These are phyloP conservation scores for Myriosclerotinia curreyana DNA, from an alignment of 2,329 filamentous ascomycete genomes.

Conservation along the genomic window DNA sequence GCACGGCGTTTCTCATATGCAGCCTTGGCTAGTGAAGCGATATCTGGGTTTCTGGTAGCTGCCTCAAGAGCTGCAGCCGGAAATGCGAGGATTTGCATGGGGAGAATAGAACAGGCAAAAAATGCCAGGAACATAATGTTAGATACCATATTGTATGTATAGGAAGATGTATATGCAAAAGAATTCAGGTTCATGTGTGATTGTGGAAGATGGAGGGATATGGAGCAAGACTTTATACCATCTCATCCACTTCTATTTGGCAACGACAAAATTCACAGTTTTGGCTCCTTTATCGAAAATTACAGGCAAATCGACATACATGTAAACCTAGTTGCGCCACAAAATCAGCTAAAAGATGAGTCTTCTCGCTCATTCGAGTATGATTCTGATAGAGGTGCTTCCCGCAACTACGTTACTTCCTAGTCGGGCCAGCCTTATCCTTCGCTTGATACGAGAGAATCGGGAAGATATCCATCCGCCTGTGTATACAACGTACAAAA, in stretches of 20 bases:
- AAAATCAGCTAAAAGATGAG: background rate
- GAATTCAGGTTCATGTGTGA: background rate
- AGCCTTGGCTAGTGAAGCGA: slow-evolving; percentile 15
- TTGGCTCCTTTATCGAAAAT: background rate
- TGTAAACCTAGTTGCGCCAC: background rate
- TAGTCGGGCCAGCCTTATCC: slow-evolving; percentile 10
- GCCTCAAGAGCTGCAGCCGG: slow-evolving; percentile 22
- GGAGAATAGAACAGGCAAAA: background rate
- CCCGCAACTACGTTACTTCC: background rate
- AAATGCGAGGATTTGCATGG: slow-evolving; percentile 1
- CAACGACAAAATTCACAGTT: background rate
- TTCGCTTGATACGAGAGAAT: background rate
- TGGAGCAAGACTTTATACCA: background rate
- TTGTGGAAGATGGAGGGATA: background rate
- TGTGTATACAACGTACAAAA: background rate
- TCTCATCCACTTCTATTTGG: background rate
- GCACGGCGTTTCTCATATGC: slow-evolving; percentile 15
- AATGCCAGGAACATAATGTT: background rate
- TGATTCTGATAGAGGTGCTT: slow-evolving; percentile 3
- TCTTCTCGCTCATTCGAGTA: background rate
- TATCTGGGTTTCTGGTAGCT: slow-evolving; percentile 10
- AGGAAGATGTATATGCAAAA: background rate
- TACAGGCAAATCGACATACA: background rate
- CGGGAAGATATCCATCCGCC: slow-evolving; percentile 10
- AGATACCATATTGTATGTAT: background rate